Evolutionary conservation across 352 stramenopile species (phyloP), one percentile per base, ranked within the genome.

Genomic region (Peronosclerospora sorghi): DNA sequence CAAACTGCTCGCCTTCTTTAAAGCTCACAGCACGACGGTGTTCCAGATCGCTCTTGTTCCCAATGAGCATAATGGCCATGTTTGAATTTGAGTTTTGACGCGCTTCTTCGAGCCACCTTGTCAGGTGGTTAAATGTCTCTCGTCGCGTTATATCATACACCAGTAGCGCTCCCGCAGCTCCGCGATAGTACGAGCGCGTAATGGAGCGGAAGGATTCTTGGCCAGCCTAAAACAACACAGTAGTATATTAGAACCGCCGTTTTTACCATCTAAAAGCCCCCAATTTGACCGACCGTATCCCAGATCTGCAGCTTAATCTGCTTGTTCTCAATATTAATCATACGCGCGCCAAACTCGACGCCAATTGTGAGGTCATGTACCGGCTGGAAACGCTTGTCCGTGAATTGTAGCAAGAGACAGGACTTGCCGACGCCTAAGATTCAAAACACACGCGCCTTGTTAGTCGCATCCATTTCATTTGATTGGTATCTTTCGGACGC

Each of bases 151-250:
- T 99, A 61, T 99, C 96, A 56, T 99, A 99, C 17, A 99, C 96
- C 26, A 99, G 61, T 19, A 99, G 65, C 0, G 95, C 96, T 2
- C 95, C 96, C 0, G 95, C 96, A 0, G 96, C 96, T 10, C 96
- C 96, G 14, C 96, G 87, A 66, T 99, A 99, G 67, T 99, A 99
- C 32, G 89, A 98, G 28, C 96, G 79, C 27, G 97, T 99, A 57
- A 99, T 99, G 40, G 92, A 98, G 19, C 96, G 92, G 72, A 99
- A 99, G 10, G 80, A 97, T 67, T 99, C 97, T 80, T 99, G 96
- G 9, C 96, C 96, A 24, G 96, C 96, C 56, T 95, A 13, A n/a
- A n/a, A 4, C 7, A 54, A 38, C 12, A 15, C 15, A 14, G 2
- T 38, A 43, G 19, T 9, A 64, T 58, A 57, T 75, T 35, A 51